Base-by-base conservation (phyloP, 208 protist species). In the Trypanosoma caninum region DNA sequence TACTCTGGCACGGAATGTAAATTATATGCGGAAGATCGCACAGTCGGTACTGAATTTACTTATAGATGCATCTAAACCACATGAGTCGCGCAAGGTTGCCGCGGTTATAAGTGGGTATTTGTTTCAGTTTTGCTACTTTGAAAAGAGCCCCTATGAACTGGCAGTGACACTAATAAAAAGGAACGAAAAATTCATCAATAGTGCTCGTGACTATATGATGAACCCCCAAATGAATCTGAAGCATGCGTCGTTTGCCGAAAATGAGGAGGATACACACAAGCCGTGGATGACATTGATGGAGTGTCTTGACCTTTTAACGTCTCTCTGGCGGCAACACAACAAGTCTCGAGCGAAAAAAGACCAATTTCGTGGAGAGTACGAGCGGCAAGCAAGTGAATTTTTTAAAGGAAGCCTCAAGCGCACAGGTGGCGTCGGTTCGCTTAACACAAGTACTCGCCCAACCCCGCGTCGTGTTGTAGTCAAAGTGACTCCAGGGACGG, bases 391-490 rank as follows among this genome's bases (percentile, higher is more conserved):
- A 2, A 13, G 44, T 38, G 64, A 73, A 28, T 76, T 87, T 45
- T 61, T 41, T 34, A 54, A 33, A 20, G 38, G 30, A 25, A 45
- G 44, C 34, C 38, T 8, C 18, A 28, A 13, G 53, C 41, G 44
- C 35, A 48, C 28, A 4, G 69, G 69, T 8, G 47, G 59, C 18
- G 37, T 16, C 28, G 27, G 35, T 37, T 70, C 58, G 63, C 40
- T 88, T n/a, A 90, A 76, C 38, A 79, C 87, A 16, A 93, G 87
- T 51, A 74, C 87, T 9, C 71, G 87, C 16, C 87, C 87, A 14
- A 93, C 82, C 22, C 87, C 87, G 3, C 73, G 78, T 14, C 78
- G 78, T n/a, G 80, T 90, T 1, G 65, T 87, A 18, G 70, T 69
- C 27, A 78, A 68, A 55, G 74, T 74, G 41, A 85, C 79, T 13